These are phyloP conservation scores for Didymellaceae sp. DNA, from an alignment of 2,329 filamentous ascomycete genomes.

Conservation along the genomic window DNA sequence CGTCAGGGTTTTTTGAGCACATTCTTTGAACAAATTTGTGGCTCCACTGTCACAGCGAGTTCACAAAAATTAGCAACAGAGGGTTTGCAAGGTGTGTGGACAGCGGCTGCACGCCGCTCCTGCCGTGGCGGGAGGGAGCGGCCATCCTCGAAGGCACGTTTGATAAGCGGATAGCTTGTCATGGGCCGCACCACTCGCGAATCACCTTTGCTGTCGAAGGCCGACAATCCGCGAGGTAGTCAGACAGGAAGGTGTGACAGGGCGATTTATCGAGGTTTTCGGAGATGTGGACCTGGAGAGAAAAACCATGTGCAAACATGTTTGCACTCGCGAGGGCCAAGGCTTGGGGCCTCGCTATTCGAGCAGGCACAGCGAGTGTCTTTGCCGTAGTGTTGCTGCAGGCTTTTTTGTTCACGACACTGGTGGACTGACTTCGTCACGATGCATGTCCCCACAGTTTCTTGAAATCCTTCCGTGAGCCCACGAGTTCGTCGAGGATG, in stretches of 20 bases:
- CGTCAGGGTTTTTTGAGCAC: no score
- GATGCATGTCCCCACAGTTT: not conserved
- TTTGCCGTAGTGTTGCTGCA: not conserved
- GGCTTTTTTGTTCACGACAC: not conserved
- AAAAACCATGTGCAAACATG: not conserved
- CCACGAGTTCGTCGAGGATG: slow-evolving; percentile 8
- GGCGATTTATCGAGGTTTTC: not conserved
- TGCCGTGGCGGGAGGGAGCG: slow-evolving; percentile 1
- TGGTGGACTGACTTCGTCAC: not conserved
- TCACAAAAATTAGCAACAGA: no score
- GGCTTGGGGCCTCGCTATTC: slow-evolving; percentile 7
- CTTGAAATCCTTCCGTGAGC: not conserved
- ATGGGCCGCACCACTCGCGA: not conserved
- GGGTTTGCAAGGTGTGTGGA: no score
- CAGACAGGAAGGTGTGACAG: not conserved
- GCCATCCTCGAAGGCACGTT: not conserved
- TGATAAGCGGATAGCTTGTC: not conserved
- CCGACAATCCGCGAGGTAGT: not conserved
- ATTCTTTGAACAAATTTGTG: no score
- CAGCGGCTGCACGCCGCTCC: not conserved
- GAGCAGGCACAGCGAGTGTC: not conserved
- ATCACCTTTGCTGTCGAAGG: not conserved
- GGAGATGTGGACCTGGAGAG: slow-evolving; percentile 2
- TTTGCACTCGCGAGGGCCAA: slow-evolving; percentile 3
- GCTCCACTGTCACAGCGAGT: no score